phyloP scores from a whole-genome alignment of 495 filamentous ascomycete species.

The Astrothelium macrocarpum region DNA sequence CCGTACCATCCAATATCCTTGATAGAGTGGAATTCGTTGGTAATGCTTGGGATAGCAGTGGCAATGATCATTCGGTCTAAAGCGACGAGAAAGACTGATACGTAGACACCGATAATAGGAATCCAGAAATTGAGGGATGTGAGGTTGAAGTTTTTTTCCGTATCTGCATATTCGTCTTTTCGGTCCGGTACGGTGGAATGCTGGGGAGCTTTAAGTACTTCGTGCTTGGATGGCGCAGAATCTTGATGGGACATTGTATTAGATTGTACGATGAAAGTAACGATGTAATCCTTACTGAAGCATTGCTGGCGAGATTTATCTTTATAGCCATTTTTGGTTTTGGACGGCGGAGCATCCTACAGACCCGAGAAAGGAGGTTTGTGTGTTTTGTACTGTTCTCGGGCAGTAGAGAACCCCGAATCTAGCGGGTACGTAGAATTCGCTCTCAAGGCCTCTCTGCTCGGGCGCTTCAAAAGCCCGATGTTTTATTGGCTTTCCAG shows the following conservation, averaged over 20 bases:
- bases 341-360: background rate
- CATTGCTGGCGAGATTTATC: background rate
- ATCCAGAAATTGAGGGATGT: background rate
- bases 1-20: constrained; percentile 82
- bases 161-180: background rate
- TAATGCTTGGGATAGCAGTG: constrained; percentile 70
- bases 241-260: background rate
- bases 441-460: no score
- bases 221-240: background rate
- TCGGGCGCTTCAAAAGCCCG: no score
- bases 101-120: background rate
- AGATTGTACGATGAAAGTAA: background rate
- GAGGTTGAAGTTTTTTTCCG: background rate
- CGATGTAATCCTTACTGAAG: background rate
- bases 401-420: background rate
- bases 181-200: background rate
- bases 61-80: background rate
- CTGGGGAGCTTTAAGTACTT: background rate
- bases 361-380: background rate
- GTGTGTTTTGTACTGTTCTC: background rate
- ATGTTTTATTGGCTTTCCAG: no score
- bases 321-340: background rate
- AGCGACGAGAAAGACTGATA: background rate
- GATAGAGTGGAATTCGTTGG: constrained; percentile 65
- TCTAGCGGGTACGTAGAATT: background rate